Evolutionary conservation across 306 rosid genomes (phyloP).

Genomic region (Sechiopsis laciniata): DNA sequence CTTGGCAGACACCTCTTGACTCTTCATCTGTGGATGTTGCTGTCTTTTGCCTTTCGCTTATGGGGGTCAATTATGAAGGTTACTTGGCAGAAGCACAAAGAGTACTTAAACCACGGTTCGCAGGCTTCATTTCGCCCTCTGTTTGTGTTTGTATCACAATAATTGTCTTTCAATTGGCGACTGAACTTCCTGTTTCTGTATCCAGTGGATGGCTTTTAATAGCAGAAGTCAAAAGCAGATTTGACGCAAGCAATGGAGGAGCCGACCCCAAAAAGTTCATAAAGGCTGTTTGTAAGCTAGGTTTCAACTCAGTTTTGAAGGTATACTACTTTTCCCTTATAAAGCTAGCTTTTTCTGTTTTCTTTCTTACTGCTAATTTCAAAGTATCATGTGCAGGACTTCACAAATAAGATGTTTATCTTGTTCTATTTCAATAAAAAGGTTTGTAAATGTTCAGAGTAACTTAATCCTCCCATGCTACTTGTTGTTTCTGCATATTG

Average conservation of each 20-base stretch:
- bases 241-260: constrained; percentile 80
- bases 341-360: background rate
- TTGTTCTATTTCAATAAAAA: constrained; percentile 75
- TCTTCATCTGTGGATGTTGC: constrained; percentile 65
- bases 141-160: background rate
- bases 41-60: constrained; percentile 83
- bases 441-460: constrained; percentile 30
- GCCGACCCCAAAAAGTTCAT: constrained; percentile 72
- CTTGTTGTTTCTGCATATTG: background rate
- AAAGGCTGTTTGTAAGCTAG: constrained; percentile 61
- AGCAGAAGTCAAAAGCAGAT: constrained; percentile 93
- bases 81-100: constrained; percentile 71
- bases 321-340: constrained; percentile 29
- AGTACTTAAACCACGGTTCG: constrained; percentile 72
- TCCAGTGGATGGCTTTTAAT: constrained; percentile 86
- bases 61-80: constrained; percentile 77
- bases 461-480: no score
- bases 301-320: constrained; percentile 52
- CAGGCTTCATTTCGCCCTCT: background rate
- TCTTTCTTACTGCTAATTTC: constrained; percentile 31
- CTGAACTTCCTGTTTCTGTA: constrained; percentile 29
- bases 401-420: constrained; percentile 82
- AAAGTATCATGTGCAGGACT: constrained; percentile 53
- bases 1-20: constrained; percentile 59
- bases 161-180: background rate